phyloP scores from a whole-genome alignment of 352 stramenopile genomes.

The Phytophthora sp. region DNA sequence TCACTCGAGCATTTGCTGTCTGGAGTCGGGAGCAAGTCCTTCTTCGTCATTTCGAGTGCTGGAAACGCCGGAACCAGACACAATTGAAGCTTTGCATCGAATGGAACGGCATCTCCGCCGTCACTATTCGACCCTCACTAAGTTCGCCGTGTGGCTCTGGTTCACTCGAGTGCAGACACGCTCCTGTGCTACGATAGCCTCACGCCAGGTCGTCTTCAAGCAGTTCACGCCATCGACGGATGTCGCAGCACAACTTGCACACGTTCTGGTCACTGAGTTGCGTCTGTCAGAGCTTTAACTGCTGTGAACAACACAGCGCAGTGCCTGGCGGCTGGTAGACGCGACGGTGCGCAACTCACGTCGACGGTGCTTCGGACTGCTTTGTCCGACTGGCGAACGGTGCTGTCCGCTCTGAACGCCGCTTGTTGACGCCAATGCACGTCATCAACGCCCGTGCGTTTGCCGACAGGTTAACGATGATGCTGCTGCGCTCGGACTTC shows the following conservation, averaged over 20 bases:
- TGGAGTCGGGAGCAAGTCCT: slow-evolving; percentile 3
- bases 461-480: slow-evolving; percentile 22
- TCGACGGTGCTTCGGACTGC: slow-evolving; percentile 19
- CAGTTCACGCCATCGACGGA: slow-evolving; percentile 20
- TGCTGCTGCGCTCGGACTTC: slow-evolving; percentile 44
- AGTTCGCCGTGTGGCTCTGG: slow-evolving; percentile 58
- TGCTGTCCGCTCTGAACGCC: neutral
- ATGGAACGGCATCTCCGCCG: slow-evolving; percentile 36
- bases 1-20: neutral
- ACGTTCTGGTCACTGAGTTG: slow-evolving; percentile 26
- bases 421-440: slow-evolving; percentile 19
- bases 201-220: slow-evolving; percentile 23
- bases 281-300: slow-evolving; percentile 12
- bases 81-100: slow-evolving; percentile 13
- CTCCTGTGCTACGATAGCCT: slow-evolving; percentile 28
- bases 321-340: slow-evolving; percentile 28
- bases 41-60: slow-evolving; percentile 13
- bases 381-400: slow-evolving; percentile 23
- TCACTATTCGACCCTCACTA: slow-evolving; percentile 28
- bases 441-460: slow-evolving; percentile 34
- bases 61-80: slow-evolving; percentile 12
- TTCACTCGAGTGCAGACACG: slow-evolving; percentile 39
- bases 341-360: slow-evolving; percentile 7
- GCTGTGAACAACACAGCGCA: slow-evolving; percentile 19
- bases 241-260: slow-evolving; percentile 11